A percentile compares a stretch with the other conserved stretches of the same genome.
These are phyloP conservation scores for Xylariaceae sp. DNA, from an alignment of 2,329 filamentous ascomycete genomes.

Conservation along the genomic window DNA sequence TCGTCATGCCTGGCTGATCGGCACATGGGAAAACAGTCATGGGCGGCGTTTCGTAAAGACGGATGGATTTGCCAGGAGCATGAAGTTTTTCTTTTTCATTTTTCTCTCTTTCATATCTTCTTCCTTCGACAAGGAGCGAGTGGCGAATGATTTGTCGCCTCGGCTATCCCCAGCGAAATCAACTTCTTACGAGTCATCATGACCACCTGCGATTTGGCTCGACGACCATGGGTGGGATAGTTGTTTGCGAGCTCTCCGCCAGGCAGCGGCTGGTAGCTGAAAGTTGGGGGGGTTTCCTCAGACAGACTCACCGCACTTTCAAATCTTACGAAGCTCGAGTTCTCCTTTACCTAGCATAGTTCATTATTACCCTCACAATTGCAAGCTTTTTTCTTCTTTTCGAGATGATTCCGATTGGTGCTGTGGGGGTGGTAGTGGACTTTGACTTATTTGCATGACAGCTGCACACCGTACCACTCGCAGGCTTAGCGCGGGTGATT, in stretches of 20 bases:
- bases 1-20: slow-evolving; percentile 18
- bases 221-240: slow-evolving; percentile 24
- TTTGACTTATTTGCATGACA: slow-evolving; percentile 14
- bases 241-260: slow-evolving; percentile 23
- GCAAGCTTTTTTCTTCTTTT: slow-evolving; percentile 9
- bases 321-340: slow-evolving; percentile 10
- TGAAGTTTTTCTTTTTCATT: slow-evolving; percentile 19
- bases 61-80: slow-evolving; percentile 25
- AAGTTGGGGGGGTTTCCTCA: not conserved
- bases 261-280: slow-evolving; percentile 3
- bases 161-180: slow-evolving; percentile 23
- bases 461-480: slow-evolving; percentile 8
- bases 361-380: slow-evolving; percentile 14
- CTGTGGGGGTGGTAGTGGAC: slow-evolving; percentile 3
- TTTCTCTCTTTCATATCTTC: slow-evolving; percentile 20
- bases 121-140: slow-evolving; percentile 9
- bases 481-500: slow-evolving; percentile 6
- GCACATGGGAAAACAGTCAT: slow-evolving; percentile 26
- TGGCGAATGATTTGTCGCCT: slow-evolving; percentile 23
- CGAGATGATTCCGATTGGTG: slow-evolving; percentile 14
- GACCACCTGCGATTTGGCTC: slow-evolving; percentile 20
- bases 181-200: slow-evolving; percentile 22
- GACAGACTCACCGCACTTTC: slow-evolving; percentile 3
- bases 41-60: slow-evolving; percentile 29
- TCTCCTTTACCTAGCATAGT: slow-evolving; percentile 20